Base-by-base conservation (phyloP, 208 protist genomes). In the Trypanosoma boissoni region DNA sequence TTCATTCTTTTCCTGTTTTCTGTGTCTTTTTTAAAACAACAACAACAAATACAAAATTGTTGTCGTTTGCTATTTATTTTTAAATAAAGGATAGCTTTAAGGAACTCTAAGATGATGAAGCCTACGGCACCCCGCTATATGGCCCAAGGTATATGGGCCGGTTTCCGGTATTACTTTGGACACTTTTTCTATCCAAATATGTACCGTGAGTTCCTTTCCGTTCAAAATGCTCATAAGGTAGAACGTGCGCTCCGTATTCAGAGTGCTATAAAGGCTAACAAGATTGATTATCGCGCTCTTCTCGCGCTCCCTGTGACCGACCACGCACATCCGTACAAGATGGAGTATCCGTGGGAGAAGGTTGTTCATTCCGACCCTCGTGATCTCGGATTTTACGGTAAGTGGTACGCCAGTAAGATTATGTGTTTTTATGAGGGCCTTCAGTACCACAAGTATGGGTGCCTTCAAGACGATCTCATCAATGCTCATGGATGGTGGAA, bases 311-410 rank as follows among this genome's bases (percentile, higher is more conserved):
- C 89, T 43, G 89, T 96, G 41, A 92, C 83, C 3, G 89, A 96
- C 68, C 82, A 89, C 68, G 89, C 89, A 27, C 89, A 96, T 58
- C 89, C 89, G n/a, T 96, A 96, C 82, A 90, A 94, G 69, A 86
- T 93, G 82, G 86, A 96, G 72, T 91, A 94, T 52, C 85, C 89
- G 46, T 96, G 89, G 89, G 86, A 96, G 80, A 91, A 91, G 69
- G 75, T 92, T 39, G 88, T 93, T 61, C 76, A 86, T 57, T 83
- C 74, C 48, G 86, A 96, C 70, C 41, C 70, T 29, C 77, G 86
- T 49, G 78, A 91, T 66, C 73, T 93, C 70, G 74, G 83, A 62
- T 45, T 69, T 41, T 94, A 91, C 70, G 88, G 88, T 39, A 91
- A 91, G 68, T 94, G 88, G 84, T 94, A 94, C 66, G 78, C 83